phyloP scores from a whole-genome alignment of 176 grass and related monocot genomes.

The Triticum dicoccoides region DNA sequence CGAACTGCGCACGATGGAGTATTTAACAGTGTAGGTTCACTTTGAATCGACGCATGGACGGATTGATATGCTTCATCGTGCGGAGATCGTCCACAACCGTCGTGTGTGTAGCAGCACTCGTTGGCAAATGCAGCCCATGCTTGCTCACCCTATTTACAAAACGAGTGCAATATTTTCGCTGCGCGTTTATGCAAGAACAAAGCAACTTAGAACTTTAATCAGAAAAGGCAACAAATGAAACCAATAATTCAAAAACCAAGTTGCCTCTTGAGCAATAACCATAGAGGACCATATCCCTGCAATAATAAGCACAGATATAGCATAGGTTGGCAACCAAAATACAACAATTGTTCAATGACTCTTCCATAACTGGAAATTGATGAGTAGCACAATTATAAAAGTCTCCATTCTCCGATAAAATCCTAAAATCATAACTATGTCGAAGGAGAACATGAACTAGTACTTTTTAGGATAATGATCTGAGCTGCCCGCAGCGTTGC shows the following conservation, averaged over 20 bases:
- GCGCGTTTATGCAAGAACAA: background rate
- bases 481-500: no score
- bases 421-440: background rate
- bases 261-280: background rate
- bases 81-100: no score
- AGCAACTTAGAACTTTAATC: background rate
- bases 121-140: background rate
- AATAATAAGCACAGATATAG: background rate
- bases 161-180: background rate
- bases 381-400: background rate
- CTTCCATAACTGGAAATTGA: background rate
- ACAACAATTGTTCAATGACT: slow-evolving; percentile 3
- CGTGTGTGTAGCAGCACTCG: no score
- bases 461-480: slow-evolving; percentile 40
- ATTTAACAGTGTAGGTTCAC: no score
- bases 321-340: background rate
- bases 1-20: no score
- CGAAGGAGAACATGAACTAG: no score
- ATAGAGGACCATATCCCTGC: background rate
- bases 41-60: no score
- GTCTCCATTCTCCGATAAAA: background rate
- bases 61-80: no score
- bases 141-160: background rate
- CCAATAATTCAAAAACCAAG: background rate
- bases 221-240: background rate